Conservation (phyloP, 768 basidiomycete species). For the Agaricus sinodeliciosus region DNA sequence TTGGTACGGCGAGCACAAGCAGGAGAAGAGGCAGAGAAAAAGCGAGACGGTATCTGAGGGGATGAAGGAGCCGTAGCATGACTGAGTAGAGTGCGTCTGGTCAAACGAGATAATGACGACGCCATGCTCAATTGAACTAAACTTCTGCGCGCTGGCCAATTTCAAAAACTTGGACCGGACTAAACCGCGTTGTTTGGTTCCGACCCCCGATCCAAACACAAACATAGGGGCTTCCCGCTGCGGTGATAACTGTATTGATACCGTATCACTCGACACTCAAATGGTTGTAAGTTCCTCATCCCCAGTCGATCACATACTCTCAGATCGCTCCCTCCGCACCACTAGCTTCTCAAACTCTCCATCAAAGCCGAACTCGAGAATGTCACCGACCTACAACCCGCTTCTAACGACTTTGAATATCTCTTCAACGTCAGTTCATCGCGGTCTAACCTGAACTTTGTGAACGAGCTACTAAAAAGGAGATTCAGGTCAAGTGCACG, state of each 20-base stretch:
- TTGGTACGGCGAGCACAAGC: conserved; percentile 28
- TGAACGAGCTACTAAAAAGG: not conserved
- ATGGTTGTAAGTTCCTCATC: conserved; percentile 45
- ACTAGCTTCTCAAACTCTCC: conserved; percentile 52
- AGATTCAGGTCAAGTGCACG: conserved; percentile 65
- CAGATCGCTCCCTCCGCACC: conserved; percentile 2
- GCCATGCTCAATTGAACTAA: conserved; percentile 3
- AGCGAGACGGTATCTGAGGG: not conserved
- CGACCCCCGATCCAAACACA: conserved; percentile 14
- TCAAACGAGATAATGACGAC: conserved; percentile 9
- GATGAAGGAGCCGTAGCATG: not conserved
- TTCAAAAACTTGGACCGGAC: not conserved
- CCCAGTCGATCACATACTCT: conserved; percentile 8
- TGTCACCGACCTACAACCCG: conserved; percentile 62
- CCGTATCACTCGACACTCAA: conserved; percentile 3
- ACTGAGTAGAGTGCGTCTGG: conserved; percentile 7
- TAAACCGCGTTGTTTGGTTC: not conserved
- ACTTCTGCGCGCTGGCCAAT: not conserved
- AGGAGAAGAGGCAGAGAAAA: conserved; percentile 21
- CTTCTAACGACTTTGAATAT: conserved; percentile 66
- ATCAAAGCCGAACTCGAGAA: conserved; percentile 81
- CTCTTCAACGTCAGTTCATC: conserved; percentile 59
- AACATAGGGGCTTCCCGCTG: conserved; percentile 9
- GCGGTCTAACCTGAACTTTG: not conserved
- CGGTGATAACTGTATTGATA: conserved; percentile 7